Evolutionary conservation across 202 grass and related monocot species (phyloP), one percentile per base, ranked within the genome.

Genomic region (Brachypodium distachyon): DNA sequence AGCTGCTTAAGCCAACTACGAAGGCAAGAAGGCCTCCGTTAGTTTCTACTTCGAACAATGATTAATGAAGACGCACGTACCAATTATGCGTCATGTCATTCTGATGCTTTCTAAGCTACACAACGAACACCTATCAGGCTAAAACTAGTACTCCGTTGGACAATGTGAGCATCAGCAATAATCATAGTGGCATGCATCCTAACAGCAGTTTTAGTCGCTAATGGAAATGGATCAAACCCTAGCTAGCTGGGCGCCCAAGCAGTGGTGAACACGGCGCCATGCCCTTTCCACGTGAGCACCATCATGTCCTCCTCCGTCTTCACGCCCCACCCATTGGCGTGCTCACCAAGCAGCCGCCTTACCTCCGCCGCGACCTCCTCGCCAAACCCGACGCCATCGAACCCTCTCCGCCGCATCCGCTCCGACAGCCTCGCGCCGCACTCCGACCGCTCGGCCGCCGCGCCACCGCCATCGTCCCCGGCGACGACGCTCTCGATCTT

Each of bases 401-500:
- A 90, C 53, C 77, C 65, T 4, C 59, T 84, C 43, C 32, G 33
- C 21, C 43, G 69, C 91, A 93, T 93, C 78, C 91, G 31, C 23
- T 76, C 80, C 2, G 49, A 40, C 12, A 85, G 51, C 70, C 82
- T 58, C 3, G 26, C 64, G 11, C 87, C 78, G 12, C 84, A 77
- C 70, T 93, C 87, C n/a, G 81, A 17, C 59, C 70, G 55, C 70
- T 93, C 91, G 28, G 75, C n/a, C n/a, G n/a, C n/a, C n/a, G n/a
- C n/a, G n/a, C n/a, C n/a, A n/a, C n/a, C 67, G 48, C 74, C 66
- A 31, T 93, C 81, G 36, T n/a, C n/a, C n/a, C 50, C 77, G 11
- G 81, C 74, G 9, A 93, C 79, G n/a, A 93, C 77, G 66, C 80
- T 73, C 82, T 93, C 91, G 51, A 93, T 93, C 84, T 93, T 93